Evolutionary conservation across 2,329 filamentous ascomycete species (phyloP), one percentile per base, ranked within the genome.

Genomic region (Scedosporium dehoogii): DNA sequence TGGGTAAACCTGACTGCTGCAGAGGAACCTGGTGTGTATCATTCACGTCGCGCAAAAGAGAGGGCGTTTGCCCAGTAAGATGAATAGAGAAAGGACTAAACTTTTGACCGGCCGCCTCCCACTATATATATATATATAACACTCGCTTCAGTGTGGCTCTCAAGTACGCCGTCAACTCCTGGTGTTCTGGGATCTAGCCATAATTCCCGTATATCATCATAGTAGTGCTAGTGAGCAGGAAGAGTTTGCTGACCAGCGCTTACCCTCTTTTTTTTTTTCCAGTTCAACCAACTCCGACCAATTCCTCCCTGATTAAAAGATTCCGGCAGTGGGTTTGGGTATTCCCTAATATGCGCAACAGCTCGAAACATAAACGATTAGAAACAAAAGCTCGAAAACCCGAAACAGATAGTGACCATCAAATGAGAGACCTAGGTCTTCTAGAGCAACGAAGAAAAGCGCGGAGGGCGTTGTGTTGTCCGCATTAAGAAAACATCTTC

Each of bases 161-260:
- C 53, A 60, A 38, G 33, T 44, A 41, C 59, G 59, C 59, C 59
- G 29, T 29, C 23, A 29, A 55, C 59, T 61, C 59, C 59, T 23
- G 27, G 33, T 58, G 16, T 23, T 23, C 55, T 58, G 25, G 25
- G 55, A 21, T 41, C 27, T 38, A 58, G 55, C 33, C 51, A 55
- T 55, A 55, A 55, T 55, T 25, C 51, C 51, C 51, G 23, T 55
- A 55, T 55, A 55, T 29, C 51, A 55, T 55, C 51, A 55, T 55
- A 55, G 51, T 23, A 55, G 18, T 55, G 51, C 51, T 55, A 12
- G 51, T 55, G 51, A 10, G 51, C 21, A 23, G 23, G 18, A 55
- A 55, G 51, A 55, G 51, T 10, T 27, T 27, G 51, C 51, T 10
- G 21, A 55, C 51, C 51, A 55, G 51, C 51, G 51, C 51, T 55